Evolutionary conservation across 1,284 basidiomycete species (phyloP), one percentile per base, ranked within the genome.

Genomic region (Rhodotorula sp.): DNA sequence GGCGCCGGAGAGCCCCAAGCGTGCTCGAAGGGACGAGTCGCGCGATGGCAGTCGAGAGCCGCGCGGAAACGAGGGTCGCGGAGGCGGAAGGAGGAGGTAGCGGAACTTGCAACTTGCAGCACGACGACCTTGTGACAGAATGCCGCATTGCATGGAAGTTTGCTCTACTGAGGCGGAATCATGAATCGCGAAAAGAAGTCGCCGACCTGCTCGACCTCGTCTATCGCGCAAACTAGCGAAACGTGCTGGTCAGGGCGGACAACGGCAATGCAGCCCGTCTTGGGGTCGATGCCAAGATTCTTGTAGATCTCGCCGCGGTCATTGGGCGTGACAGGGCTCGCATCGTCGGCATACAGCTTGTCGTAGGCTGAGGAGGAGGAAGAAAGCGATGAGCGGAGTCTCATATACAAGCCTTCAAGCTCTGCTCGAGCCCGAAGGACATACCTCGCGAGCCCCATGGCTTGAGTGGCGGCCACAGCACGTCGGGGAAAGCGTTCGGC

Each of bases 191-290:
- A 21, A 19, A 25, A 16, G 25, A n/a, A 65, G 58, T 56, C 49
- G 72, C 77, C 75, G 23, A 78, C 44, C 23, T 64, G 58, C 53
- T 64, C 56, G 57, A 59, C 64, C 64, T 78, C 74, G 19, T 72
- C 71, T 7, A 79, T 45, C 7, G 67, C 52, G 56, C 70, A 74
- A 7, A 77, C 68, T 12, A 74, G 55, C 7, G 77, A 70, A 19
- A 81, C 80, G 56, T 79, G 76, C 71, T 81, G 80, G 69, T 81
- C 81, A 2, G 81, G 81, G 13, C 81, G 71, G n/a, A 79, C 76
- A 12, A 81, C 68, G 42, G 79, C 75, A 44, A 80, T 71, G 48
- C 75, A 76, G 13, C 80, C 81, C 10, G 66, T 71, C 25, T 73
- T 61, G 0, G 76, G 70, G 48, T 79, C 74, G 57, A 81, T 77